These are phyloP conservation scores for Fusarium dimerum DNA, from an alignment of 2,329 filamentous ascomycete genomes.

Conservation along the genomic window DNA sequence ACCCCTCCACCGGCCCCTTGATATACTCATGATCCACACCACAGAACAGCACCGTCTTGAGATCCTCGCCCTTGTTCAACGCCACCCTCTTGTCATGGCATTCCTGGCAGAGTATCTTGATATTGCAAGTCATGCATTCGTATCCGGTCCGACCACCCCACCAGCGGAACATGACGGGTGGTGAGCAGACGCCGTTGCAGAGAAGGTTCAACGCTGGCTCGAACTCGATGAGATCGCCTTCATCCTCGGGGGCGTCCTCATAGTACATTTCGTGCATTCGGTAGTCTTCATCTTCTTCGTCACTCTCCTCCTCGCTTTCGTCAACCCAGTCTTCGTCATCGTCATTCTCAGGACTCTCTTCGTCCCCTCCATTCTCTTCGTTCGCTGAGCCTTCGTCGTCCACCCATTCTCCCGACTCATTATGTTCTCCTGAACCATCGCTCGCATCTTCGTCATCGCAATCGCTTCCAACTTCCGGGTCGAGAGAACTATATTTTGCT, in stretches of 20 bases:
- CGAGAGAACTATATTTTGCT: conserved; percentile 25
- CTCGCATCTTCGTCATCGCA: neutral
- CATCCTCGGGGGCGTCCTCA: conserved; percentile 6
- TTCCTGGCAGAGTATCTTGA: conserved; percentile 12
- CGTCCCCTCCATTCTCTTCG: neutral
- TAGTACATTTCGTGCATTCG: neutral
- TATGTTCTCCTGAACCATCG: neutral
- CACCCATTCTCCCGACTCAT: neutral
- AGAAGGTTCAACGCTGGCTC: neutral
- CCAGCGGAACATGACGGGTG: conserved; percentile 6
- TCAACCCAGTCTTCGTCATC: neutral
- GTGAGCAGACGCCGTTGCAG: conserved; percentile 12
- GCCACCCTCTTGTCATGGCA: conserved; percentile 14
- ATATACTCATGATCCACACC: conserved; percentile 15
- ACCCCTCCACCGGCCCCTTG: conserved; percentile 20
- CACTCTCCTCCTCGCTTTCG: neutral
- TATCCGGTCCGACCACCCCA: conserved; percentile 14
- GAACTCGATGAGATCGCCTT: conserved; percentile 13
- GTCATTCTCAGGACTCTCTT: neutral
- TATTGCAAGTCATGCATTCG: conserved; percentile 10
- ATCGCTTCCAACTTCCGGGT: neutral
- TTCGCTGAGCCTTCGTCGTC: neutral
- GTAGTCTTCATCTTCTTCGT: neutral
- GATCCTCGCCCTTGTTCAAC: conserved; percentile 6
- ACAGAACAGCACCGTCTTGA: conserved; percentile 12